Base-by-base conservation (phyloP, 2,329 filamentous ascomycete genomes). In the Apiospora koreana region DNA sequence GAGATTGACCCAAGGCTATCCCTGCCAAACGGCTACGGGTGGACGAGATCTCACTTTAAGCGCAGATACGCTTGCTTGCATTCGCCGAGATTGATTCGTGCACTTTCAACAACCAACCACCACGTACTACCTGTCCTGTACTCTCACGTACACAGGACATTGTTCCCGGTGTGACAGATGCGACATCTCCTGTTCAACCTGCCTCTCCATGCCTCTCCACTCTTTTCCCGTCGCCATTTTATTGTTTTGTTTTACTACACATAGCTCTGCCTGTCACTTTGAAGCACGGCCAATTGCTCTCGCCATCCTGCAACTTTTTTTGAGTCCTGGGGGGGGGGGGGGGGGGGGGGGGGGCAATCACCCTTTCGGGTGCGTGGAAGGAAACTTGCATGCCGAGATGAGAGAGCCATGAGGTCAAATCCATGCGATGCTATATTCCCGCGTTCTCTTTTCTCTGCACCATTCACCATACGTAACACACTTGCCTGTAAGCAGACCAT, bases 51-150 rank as follows among this genome's bases (percentile, higher is more conserved):
- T 62, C 54, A n/a, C 35, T 38, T n/a, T 8, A 62, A 31, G 31
- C 21, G 54, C 54, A 62, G 54, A 38, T n/a, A 62, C 54, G 54
- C 50, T 58, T 58, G 25, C 50, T 31, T 58, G 50, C 54, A 62
- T 62, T n/a, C 54, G 21, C 35, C 9, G 18, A 38, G 54, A 28
- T 62, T 62, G 54, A 62, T 62, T 62, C 54, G 54, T 62, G 18
- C 28, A n/a, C 31, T n/a, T n/a, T 35, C 41, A 16, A 18, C 25
- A 35, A 54, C 48, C 25, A 8, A 54, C 48, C 25, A 18, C 25
- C 25, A 16, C 25, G 14, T 54, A 28, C 48, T 31, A 58, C 50
- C 14, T 43, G 48, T 16, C n/a, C 48, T 41, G 41, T 43, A 31
- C 28, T 31, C 50, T 62, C 54, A 21, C 28, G 18, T n/a, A 38